Conservation (phyloP, 805 yeast species). For the Ogataea nitratoaversa region DNA sequence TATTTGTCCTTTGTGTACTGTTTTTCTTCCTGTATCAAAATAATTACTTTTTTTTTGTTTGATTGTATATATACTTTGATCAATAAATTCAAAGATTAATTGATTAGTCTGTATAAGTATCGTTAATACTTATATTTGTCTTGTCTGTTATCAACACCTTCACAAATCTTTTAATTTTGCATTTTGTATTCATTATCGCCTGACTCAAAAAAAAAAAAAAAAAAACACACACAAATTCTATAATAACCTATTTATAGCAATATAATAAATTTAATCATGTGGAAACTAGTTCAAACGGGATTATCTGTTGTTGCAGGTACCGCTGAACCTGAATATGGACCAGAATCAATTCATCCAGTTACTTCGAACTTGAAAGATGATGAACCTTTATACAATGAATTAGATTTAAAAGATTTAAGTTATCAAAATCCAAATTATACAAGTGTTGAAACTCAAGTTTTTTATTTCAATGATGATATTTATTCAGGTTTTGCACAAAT, state of each 20-base stretch:
- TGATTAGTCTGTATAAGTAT: no score
- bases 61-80: no score
- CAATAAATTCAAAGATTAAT: no score
- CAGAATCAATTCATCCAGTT: constrained; percentile 86
- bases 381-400: constrained; percentile 53
- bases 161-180: no score
- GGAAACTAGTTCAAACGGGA: constrained; percentile 33
- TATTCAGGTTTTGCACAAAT: constrained; percentile 87
- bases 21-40: no score
- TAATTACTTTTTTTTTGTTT: no score
- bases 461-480: constrained; percentile 69
- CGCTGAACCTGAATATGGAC: constrained; percentile 96
- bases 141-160: no score
- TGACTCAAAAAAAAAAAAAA: no score
- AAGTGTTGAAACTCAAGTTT: constrained; percentile 93
- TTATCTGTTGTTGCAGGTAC: constrained; percentile 94
- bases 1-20: no score
- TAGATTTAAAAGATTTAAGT: constrained; percentile 62
- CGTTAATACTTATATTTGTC: no score
- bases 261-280: constrained; percentile 17
- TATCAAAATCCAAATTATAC: constrained; percentile 77
- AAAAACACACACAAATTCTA: no score
- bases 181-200: no score
- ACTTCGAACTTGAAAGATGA: constrained; percentile 46
- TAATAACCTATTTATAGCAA: neutral